Evolutionary conservation across 75 land plant species (phyloP), one percentile per base, ranked within the genome.

Genomic region (Larix kaempferi): DNA sequence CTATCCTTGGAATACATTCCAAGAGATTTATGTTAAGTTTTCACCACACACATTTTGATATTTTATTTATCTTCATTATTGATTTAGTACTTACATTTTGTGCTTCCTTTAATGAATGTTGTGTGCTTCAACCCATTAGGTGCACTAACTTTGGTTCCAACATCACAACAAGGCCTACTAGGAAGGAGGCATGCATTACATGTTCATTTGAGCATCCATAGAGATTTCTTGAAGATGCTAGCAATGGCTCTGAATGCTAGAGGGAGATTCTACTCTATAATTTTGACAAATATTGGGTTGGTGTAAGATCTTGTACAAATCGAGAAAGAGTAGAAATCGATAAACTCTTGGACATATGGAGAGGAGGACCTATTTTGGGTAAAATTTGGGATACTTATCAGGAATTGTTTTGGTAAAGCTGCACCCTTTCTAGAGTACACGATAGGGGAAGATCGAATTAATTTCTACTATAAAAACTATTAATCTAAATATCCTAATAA

Each of bases 401-500:
- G 92, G 76, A 96, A 96, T 74, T 86, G 90, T 66, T 94, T 96
- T 59, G 78, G 61, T 35, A 90, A 89, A 81, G 90, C 94, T 72
- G 83, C 99, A 33, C 89, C 94, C 44, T 86, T 84, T 82, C 80
- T 94, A 14, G 80, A 79, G 74, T 87, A 92, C 81, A 96, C 94
- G 79, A 96, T 94, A 21, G 91, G 89, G 39, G 99, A 92, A 11
- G 99, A 96, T 64, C 94, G 99, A 78, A 81, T 96, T 39, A 91
- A 96, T 74, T 96, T 88, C 60, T 96, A 91, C 69, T 96, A 96
- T 74, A 93, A 89, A 78, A 93, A 96, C 73, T 91, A 93, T 63
- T 91, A 90, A 73, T 87, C 90, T 27, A 91, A 92, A 35, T 81
- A 82, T 56, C 92, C 94, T 80, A 83, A 82, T 71, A 89, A 84